phyloP scores from a whole-genome alignment of 75 land plant genomes.

The Selaginella moellendorffii region DNA sequence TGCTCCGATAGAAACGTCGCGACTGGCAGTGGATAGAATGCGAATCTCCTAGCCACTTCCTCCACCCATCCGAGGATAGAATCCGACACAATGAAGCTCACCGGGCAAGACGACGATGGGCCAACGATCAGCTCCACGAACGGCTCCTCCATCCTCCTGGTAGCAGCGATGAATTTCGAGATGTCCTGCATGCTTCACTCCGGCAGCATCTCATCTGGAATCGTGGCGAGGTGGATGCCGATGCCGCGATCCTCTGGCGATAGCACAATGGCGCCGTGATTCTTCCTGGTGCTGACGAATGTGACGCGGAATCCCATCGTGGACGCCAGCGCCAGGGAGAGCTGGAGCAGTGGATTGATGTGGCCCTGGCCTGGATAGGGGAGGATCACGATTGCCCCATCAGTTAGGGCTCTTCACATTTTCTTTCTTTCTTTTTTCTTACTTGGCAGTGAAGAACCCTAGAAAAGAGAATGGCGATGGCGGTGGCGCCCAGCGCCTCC shows the following conservation, averaged over 20 bases:
- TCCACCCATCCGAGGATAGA: background rate
- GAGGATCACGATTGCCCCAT: too few relatives aligned
- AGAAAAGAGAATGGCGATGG: background rate
- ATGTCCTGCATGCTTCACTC: background rate
- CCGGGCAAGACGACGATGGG: background rate
- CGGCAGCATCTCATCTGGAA: background rate
- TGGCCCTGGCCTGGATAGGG: background rate
- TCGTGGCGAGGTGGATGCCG: background rate
- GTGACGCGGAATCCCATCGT: background rate
- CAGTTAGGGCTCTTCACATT: too few relatives aligned
- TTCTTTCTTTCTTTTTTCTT: too few relatives aligned
- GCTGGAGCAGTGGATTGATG: background rate
- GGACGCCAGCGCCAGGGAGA: background rate
- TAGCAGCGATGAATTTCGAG: background rate
- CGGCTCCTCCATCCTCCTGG: background rate
- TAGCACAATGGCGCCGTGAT: background rate
- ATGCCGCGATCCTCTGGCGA: background rate
- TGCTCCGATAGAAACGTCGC: background rate
- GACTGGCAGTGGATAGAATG: background rate
- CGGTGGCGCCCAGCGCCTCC: background rate
- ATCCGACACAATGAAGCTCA: background rate
- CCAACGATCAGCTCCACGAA: background rate
- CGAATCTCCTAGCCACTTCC: background rate
- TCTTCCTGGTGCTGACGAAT: background rate
- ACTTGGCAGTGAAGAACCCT: background rate